Base-by-base conservation (phyloP, 768 basidiomycete species). In the Termitomyces sp. region DNA sequence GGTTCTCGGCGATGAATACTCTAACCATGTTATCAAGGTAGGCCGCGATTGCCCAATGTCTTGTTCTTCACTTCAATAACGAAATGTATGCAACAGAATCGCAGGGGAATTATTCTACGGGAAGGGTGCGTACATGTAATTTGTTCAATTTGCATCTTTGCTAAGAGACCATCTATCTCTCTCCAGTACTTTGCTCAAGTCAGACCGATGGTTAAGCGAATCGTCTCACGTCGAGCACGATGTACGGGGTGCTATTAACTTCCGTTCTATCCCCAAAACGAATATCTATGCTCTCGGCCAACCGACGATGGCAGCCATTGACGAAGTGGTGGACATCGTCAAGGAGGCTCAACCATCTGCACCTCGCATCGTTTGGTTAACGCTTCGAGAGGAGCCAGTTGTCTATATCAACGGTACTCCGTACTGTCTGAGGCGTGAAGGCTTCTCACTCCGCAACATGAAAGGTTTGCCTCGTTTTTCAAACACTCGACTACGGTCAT, bases 221-320 rank as follows among this genome's bases (percentile, higher is more conserved):
- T 88, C 86, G 40, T 75, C 84, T 54, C 78, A 76, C 44, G 83
- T 88, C 39, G 76, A 81, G 45, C 70, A 83, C 43, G 85, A 81
- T 36, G 82, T 98, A 46, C 86, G 92, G 2, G 97, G 97, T n/a
- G 94, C 91, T 2, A 89, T 91, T 70, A 97, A 97, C 64, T 98
- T 97, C 77, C 83, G 97, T 50, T 87, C 87, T 53, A 82, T 97
- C 36, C 84, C 87, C 0, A 79, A 77, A 5, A 88, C 88, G 20
- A 84, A 86, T 42, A 88, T 98, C 31, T 99, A 92, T 59, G 94
- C 94, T 0, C 83, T 97, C 27, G 94, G 94, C 0, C 97, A 98
- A 67, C 97, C 97, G 2, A 93, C 91, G 0, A 71, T 86, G 46
- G 89, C 90, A 53, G 96, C 94, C 3, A 86, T 99, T 38, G 82